Evolutionary conservation across 164 flowering plant species (phyloP), one percentile per base, ranked within the genome.

Genomic region (Cinnamomum micranthum): DNA sequence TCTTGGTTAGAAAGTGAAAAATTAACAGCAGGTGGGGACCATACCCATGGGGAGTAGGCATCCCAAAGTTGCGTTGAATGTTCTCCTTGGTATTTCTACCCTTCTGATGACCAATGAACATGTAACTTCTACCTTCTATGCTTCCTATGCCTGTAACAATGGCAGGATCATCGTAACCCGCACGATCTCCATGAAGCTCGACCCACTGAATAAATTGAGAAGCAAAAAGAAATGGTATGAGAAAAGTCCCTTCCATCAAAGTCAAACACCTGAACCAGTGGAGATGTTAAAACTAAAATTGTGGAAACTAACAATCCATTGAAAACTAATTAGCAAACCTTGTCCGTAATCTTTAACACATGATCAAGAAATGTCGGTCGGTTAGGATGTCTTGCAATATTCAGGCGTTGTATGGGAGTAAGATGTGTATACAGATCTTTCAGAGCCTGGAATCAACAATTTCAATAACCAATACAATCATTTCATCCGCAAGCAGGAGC

Each of bases 21-120:
- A 6, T 9, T 41, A 41, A 9, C 11, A 41, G 47, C 2, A 6
- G 47, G 33, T 31, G 10, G 10, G 47, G 41, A 7, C 74, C 86
- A 82, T 88, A 95, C 98, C 99, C 99, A 79, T 95, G 98, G 20
- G 99, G 99, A 76, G 98, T 93, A 82, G 99, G 99, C 99, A 95
- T 95, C 71, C 97, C 99, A 86, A 95, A 95, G 82, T 95, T 95
- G n/a, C 98, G 92, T 70, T 84, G 76, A 70, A 95, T 91, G 76
- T 92, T 93, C 81, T 93, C 99, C 81, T 95, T 95, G 50, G 99
- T 91, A 62, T 95, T 91, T 81, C 98, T 87, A 14, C 99, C 99
- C 82, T 93, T 93, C 65, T 95, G 99, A 71, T 95, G 99, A 76
- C 98, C 99, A 60, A 95, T 93, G 84, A 95, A 92, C 97, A 93